A percentile compares a stretch with the other conserved stretches of the same genome.
Evolutionary conservation across 371 early-diverging fungal genomes (phyloP).

Genomic region (Umbelopsis sp.): DNA sequence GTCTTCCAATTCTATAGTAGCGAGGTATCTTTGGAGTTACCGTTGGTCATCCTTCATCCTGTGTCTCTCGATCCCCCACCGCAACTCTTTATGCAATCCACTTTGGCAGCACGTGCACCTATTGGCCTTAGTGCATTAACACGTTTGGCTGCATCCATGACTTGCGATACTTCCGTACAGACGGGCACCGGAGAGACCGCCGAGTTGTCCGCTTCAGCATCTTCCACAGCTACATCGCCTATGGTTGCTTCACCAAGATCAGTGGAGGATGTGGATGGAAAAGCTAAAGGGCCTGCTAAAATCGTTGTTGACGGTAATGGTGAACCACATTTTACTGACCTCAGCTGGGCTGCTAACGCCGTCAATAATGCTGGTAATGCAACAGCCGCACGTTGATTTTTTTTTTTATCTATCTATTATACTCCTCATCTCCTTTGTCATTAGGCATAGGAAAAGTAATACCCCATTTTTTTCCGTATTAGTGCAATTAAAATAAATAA

Average conservation of each 20-base stretch:
- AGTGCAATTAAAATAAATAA: not conserved
- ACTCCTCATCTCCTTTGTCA: not conserved
- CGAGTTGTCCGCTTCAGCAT: not conserved
- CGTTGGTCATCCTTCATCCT: not conserved
- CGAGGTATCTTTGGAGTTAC: not conserved
- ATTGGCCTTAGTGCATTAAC: not conserved
- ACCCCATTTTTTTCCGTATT: not conserved
- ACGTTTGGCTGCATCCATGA: not conserved
- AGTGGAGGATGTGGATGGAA: not conserved
- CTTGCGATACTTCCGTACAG: not conserved
- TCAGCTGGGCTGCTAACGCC: constrained; percentile 12
- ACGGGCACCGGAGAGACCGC: not conserved
- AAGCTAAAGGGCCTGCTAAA: not conserved
- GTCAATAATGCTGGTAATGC: not conserved
- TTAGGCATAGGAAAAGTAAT: not conserved
- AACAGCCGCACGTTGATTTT: not conserved
- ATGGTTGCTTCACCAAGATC: constrained; percentile 1
- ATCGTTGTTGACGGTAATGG: not conserved
- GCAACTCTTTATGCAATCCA: not conserved
- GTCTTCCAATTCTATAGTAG: not conserved
- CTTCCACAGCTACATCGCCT: not conserved
- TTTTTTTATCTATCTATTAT: not conserved
- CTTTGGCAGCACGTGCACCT: not conserved
- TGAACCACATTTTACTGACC: not conserved
- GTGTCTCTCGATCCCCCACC: not conserved